phyloP scores from a whole-genome alignment of 192 early-diverging fungal species.

The Backusella westeae region DNA sequence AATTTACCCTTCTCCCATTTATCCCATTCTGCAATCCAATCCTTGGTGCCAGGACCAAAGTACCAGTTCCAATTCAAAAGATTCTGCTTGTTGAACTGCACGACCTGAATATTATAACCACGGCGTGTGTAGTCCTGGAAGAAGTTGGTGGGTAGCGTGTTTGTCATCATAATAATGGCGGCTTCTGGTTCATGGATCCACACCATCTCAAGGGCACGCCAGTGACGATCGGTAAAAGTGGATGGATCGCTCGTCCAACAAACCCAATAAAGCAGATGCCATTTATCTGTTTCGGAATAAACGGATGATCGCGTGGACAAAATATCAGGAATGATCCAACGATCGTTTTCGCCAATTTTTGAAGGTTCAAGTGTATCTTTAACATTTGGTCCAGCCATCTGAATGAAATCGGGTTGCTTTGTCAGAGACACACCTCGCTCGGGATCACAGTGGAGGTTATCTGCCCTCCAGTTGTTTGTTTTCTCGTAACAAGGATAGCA shows the following conservation, averaged over 20 bases:
- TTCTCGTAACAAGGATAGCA: slow-evolving; percentile 57
- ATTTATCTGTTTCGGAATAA: slow-evolving; percentile 55
- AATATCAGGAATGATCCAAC: slow-evolving; percentile 53
- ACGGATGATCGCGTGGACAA: slow-evolving; percentile 47
- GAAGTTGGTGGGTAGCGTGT: slow-evolving; percentile 45
- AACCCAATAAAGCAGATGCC: slow-evolving; percentile 57
- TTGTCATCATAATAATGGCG: slow-evolving; percentile 52
- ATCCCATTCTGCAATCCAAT: slow-evolving; percentile 53
- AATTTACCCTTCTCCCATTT: slow-evolving; percentile 49
- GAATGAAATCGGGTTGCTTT: slow-evolving; percentile 16
- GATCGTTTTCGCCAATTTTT: slow-evolving; percentile 39
- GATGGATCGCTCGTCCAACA: slow-evolving; percentile 55
- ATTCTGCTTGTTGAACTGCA: slow-evolving; percentile 50
- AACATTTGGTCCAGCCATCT: slow-evolving; percentile 14
- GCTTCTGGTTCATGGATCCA: slow-evolving; percentile 57
- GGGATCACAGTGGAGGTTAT: slow-evolving; percentile 50
- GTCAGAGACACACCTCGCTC: slow-evolving; percentile 46
- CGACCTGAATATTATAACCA: slow-evolving; percentile 56
- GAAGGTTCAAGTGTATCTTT: slow-evolving; percentile 23
- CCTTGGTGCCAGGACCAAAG: slow-evolving; percentile 50
- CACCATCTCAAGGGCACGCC: slow-evolving; percentile 53
- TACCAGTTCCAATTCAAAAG: slow-evolving; percentile 54
- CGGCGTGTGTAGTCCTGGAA: slow-evolving; percentile 49
- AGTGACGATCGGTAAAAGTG: slow-evolving; percentile 54
- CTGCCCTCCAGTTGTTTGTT: slow-evolving; percentile 45